Percentiles rank a stretch among this genome's conserved stretches.
phyloP scores from a whole-genome alignment of 73 alveolate species.

The Tetrahymena elliotti region DNA sequence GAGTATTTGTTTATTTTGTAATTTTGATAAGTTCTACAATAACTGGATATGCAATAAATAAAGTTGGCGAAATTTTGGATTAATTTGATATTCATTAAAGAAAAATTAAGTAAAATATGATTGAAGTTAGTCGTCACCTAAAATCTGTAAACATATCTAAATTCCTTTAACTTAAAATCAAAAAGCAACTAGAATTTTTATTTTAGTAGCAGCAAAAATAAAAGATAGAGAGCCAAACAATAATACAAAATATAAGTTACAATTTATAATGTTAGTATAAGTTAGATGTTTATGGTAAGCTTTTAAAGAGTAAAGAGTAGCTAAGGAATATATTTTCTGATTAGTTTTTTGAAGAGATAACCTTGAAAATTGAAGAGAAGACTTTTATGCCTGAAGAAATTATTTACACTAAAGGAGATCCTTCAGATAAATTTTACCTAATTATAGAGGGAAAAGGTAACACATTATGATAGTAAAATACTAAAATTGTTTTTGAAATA shows the following conservation, averaged over 20 bases:
- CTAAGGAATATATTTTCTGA: slow-evolving; percentile 9
- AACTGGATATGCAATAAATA: slow-evolving; percentile 23
- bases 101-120: slow-evolving; percentile 18
- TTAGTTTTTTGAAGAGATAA: slow-evolving; percentile 6
- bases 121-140: neutral
- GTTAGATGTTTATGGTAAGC: slow-evolving; percentile 19
- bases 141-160: slow-evolving; percentile 12
- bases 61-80: slow-evolving; percentile 18
- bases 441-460: slow-evolving; percentile 17
- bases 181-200: slow-evolving; percentile 20
- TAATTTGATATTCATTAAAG: slow-evolving; percentile 12
- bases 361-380: slow-evolving; percentile 12
- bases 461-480: neutral
- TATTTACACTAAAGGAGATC: slow-evolving; percentile 1
- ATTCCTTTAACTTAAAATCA: slow-evolving; percentile 13
- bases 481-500: neutral
- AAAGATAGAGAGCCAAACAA: slow-evolving; percentile 23
- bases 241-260: slow-evolving; percentile 8
- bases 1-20: slow-evolving; percentile 18
- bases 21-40: slow-evolving; percentile 27
- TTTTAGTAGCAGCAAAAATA: neutral
- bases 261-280: slow-evolving; percentile 17
- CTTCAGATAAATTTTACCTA: slow-evolving; percentile 12
- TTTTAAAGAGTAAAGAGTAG: neutral
- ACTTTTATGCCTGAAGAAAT: slow-evolving; percentile 42